These are phyloP conservation scores for Triticum dicoccoides DNA, from an alignment of 176 grass and related monocot genomes.

Conservation along the genomic window DNA sequence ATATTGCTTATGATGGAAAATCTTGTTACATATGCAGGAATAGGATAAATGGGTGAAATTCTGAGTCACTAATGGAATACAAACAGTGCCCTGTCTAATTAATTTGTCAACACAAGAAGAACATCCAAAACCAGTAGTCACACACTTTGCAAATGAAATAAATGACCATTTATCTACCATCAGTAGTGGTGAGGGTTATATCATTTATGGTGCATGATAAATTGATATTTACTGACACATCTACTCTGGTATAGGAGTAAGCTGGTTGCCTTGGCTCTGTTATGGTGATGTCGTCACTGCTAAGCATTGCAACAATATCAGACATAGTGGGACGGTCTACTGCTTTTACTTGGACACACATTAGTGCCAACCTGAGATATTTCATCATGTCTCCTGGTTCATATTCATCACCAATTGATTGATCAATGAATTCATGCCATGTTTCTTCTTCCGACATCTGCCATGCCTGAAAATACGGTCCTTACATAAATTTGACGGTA, in stretches of 20 bases:
- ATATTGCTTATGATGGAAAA: not conserved
- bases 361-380: conserved; percentile 29
- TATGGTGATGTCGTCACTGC: conserved; percentile 3
- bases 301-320: conserved; percentile 36
- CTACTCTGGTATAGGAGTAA: conserved; percentile 34
- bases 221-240: conserved; percentile 15
- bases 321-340: conserved; percentile 37
- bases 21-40: conserved; percentile 2
- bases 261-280: conserved; percentile 36
- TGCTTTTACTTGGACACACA: conserved; percentile 47
- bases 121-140: not conserved
- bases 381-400: conserved; percentile 23
- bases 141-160: not conserved
- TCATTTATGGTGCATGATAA: conserved; percentile 27
- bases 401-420: conserved; percentile 43
- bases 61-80: not conserved
- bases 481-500: not conserved
- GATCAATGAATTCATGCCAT: conserved; percentile 32
- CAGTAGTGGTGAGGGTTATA: conserved; percentile 9
- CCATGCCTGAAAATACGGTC: conserved; percentile 38
- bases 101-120: conserved; percentile 8
- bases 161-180: conserved; percentile 31
- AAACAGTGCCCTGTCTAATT: not conserved
- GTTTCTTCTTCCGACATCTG: conserved; percentile 29
- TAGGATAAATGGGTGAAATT: not conserved